Conservation (phyloP, 768 basidiomycete species). For the Phaffia tasmanica region DNA sequence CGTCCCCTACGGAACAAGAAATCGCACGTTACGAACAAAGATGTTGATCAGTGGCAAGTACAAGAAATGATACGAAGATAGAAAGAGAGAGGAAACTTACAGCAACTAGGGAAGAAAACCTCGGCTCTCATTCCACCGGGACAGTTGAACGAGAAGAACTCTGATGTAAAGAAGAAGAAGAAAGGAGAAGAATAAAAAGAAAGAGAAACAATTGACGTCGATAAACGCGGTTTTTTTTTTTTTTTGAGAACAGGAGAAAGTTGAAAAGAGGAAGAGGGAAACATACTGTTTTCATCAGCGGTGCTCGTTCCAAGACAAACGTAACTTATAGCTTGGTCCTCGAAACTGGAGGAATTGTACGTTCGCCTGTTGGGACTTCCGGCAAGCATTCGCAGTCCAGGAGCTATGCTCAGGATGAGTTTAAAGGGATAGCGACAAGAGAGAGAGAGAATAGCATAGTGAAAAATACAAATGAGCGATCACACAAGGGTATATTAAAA, state of each 20-base stretch:
- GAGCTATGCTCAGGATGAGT: no score
- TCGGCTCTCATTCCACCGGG: slow-evolving; percentile 38
- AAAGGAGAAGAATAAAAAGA: no score
- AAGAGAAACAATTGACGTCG: no score
- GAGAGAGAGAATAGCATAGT: no score
- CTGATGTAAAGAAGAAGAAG: not conserved
- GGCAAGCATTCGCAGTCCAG: slow-evolving; percentile 39
- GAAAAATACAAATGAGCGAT: no score
- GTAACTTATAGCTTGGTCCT: slow-evolving; percentile 41
- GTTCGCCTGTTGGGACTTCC: slow-evolving; percentile 43
- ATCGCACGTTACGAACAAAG: not conserved
- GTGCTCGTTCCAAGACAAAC: slow-evolving; percentile 40
- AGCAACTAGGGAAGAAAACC: slow-evolving; percentile 37
- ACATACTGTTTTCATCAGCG: not conserved
- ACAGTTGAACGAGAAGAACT: slow-evolving; percentile 40
- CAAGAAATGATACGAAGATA: not conserved
- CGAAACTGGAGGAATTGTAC: slow-evolving; percentile 43
- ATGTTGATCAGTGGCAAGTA: no score
- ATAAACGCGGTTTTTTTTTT: not conserved
- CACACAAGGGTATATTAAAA: no score
- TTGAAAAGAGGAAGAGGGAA: not conserved
- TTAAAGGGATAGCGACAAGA: no score
- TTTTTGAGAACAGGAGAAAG: no score
- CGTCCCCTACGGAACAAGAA: not conserved
- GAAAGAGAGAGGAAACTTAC: not conserved